Evolutionary conservation across 2,329 filamentous ascomycete species (phyloP).

Genomic region (Fusarium oligoseptatum): DNA sequence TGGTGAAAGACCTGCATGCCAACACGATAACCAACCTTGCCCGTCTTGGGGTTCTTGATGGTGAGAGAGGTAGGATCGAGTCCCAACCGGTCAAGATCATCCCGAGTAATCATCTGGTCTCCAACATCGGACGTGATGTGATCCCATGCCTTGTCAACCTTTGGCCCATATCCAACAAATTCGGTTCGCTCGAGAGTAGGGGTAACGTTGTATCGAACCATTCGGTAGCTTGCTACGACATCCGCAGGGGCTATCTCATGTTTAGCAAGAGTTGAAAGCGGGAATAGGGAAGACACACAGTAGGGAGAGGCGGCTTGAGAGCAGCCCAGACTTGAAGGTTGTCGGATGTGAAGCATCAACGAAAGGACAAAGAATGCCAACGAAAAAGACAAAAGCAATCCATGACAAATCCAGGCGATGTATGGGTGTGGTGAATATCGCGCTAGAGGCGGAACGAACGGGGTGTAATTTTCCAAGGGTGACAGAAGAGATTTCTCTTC

Average conservation of each 20-base stretch:
- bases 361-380: conserved; percentile 30
- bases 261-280: background rate
- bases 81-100: conserved; percentile 66
- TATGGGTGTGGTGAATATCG: background rate
- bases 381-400: conserved; percentile 23
- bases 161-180: conserved; percentile 68
- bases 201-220: conserved; percentile 62
- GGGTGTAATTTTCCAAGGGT: background rate
- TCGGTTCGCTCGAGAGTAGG: conserved; percentile 59
- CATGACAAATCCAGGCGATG: conserved; percentile 32
- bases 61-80: conserved; percentile 67
- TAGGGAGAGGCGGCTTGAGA: conserved; percentile 24
- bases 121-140: conserved; percentile 65
- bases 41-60: conserved; percentile 67
- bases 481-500: conserved; percentile 31
- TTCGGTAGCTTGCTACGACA: conserved; percentile 62
- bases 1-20: conserved; percentile 70
- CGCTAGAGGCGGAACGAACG: background rate
- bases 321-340: background rate
- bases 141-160: conserved; percentile 71
- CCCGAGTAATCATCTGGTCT: conserved; percentile 70
- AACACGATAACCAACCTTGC: conserved; percentile 70
- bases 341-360: conserved; percentile 11
- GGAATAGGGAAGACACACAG: background rate
- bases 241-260: conserved; percentile 58